Base-by-base conservation (phyloP, 2,329 filamentous ascomycete species). In the Rhinocladiella similis region DNA sequence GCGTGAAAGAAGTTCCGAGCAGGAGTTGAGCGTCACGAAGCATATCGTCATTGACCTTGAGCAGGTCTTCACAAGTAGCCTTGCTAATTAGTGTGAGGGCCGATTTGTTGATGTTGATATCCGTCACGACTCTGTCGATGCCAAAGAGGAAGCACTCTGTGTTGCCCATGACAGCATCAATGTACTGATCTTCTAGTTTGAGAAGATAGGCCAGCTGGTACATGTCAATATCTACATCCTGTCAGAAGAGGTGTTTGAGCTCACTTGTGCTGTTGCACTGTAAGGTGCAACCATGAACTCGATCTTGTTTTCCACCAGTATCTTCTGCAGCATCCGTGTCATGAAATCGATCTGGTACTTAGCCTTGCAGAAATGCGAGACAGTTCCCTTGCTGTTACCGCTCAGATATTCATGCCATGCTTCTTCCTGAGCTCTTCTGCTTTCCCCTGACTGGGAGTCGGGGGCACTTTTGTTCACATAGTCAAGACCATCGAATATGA, bases 391-490 rank as follows among this genome's bases (percentile, higher is more conserved):
- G 13, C 91, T 90, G 66, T 90, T 81, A 52, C 90, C 86, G 61
- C 87, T 83, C 67, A 91, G 88, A 73, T 99, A 99, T 46, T 95
- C 76, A 2, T 84, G 82, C 93, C 94, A 99, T 3, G 93, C 94
- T 56, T 87, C 78, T 63, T 89, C 83, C 50, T 90, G 91, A 63
- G 87, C 86, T 47, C 82, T 82, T 22, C 83, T 84, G 45, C 83
- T 83, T 63, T 85, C 81, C 53, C 88, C 80, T 35, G 59, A 59
- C 20, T 85, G 80, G 29, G 71, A 71, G 59, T 81, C 78, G 10
- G 77, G 75, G 46, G 89, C 85, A 67, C 92, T 87, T 67, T 89
- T 88, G 55, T 88, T 89, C 38, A 86, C 85, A 59, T 91, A 82
- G 38, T 91, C 85, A 67, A 96, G 83, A 35, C 94, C 94, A 71